Base-by-base conservation (phyloP, 148 eudicot genomes). In the Beta vulgaris region DNA sequence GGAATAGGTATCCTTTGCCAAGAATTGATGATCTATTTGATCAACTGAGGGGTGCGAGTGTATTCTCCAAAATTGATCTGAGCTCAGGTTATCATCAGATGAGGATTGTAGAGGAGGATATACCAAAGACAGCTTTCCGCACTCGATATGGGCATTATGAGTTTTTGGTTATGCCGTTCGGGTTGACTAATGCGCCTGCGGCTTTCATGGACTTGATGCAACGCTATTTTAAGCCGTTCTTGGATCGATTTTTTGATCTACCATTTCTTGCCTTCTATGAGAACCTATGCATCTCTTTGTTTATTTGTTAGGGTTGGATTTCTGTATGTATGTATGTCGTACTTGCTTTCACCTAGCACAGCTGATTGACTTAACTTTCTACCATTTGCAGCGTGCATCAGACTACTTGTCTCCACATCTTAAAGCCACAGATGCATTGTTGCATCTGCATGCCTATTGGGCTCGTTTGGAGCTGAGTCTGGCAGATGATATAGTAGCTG, bases 401-500 rank as follows among this genome's bases (percentile, higher is more conserved):
- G 98, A 92, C 79, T 95, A 90, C 81, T 78, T 92, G 62, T 83
- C 91, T 29, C 82, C 84, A 37, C 88, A 86, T 72, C 79, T 92
- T 61, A 89, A 88, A 77, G 88, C 88, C 77, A 87, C 91, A 63
- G 85, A 83, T 65, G 86, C 83, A 81, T 84, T 95, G 57, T 79
- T 92, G 79, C 91, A 75, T 35, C 67, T 95, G 79, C 80, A 95
- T 83, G 83, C 86, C 63, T 95, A 95, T 71, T 95, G 98, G 98
- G 92, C 93, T 36, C 90, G 85, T 75, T 84, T 92, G 63, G 96
- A 89, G 86, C 83, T 76, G 54, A 84, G 74, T 67, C 76, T 90
- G 63, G 91, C 88, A 40, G 87, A 90, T 66, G 93, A 92, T 81
- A 69, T 87, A 69, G 78, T 73, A 76, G 97, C 97, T 75, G 97